Base-by-base conservation (phyloP, 345 rosid species). In the Limnanthes douglasii region DNA sequence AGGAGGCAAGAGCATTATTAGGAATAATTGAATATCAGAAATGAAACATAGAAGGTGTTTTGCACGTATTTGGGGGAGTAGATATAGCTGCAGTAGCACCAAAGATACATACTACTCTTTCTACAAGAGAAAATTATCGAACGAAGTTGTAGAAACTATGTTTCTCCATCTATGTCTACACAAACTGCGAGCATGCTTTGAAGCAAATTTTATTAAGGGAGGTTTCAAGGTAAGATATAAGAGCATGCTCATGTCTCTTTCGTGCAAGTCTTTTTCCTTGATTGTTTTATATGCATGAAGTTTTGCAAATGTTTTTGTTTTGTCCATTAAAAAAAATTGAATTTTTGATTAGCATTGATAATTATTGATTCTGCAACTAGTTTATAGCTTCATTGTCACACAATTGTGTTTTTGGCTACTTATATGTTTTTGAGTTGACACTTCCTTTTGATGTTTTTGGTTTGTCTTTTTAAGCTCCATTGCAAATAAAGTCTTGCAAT, bases 11-110 rank as follows among this genome's bases (percentile, higher is more conserved):
- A 45, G 93, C 95, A 16, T 57, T 78, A 53, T 48, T 78, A 48
- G 95, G 95, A 48, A 78, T 83, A 53, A 74, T 72, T 2, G 95
- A 83, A 53, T 83, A 70, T 68, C 93, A 83, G 46, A 78, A 75
- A 38, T 83, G 95, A 34, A 83, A 75, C 36, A 43, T 70, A 43
- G 84, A 83, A 50, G 86, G 75, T 24, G 93, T 86, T 24, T 61
- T 83, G 36, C 72, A 70, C 52, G 95, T 83, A 9, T 83, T 72
- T 64, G 95, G 75, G 60, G 95, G 95, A 30, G 78, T 83, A 52
- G 86, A 83, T 57, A 59, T 75, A 22, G 65, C 70, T 43, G 65
- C 83, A 37, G 64, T 73, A 38, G 64, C 72, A 20, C 50, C 71
- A 8, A 83, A 75, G 65, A 65, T 83, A 62, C 72, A 70, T 68